Conservation (phyloP, 352 stramenopile genomes). For the Lagenidium giganteum region DNA sequence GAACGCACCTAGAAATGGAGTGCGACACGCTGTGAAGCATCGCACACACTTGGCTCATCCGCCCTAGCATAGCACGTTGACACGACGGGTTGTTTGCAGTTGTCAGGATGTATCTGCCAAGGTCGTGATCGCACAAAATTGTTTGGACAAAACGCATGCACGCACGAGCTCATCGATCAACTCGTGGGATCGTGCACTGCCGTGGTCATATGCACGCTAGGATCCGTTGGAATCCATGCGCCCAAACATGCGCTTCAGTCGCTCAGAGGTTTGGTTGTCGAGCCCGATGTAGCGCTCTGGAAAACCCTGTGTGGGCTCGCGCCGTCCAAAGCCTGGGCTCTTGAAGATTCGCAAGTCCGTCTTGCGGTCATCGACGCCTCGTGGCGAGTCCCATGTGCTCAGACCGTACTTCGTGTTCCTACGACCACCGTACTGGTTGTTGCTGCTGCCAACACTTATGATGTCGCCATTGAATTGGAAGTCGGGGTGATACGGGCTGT, state of each 20-base stretch:
- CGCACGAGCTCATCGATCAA: constrained; percentile 2
- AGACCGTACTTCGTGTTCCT: not conserved
- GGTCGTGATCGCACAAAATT: too few species aligned
- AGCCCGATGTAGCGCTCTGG: constrained; percentile 76
- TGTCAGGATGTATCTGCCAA: too few species aligned
- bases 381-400: not conserved
- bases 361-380: constrained; percentile 17
- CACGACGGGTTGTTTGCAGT: too few species aligned
- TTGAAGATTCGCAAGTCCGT: constrained; percentile 82
- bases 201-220: too few species aligned
- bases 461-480: too few species aligned
- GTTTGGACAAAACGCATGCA: too few species aligned
- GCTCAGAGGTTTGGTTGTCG: constrained; percentile 68
- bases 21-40: too few species aligned
- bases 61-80: too few species aligned
- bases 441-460: constrained; percentile 5
- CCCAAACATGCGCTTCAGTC: constrained; percentile 71
- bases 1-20: too few species aligned
- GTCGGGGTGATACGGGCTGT: constrained; percentile 70
- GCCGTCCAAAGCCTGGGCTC: constrained; percentile 39
- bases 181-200: too few species aligned
- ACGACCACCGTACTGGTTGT: constrained; percentile 5
- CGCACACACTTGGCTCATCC: too few species aligned
- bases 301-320: constrained; percentile 46
- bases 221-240: constrained; percentile 40